Conservation (phyloP, 2,329 filamentous ascomycete genomes). For the Sarocladiaceae sp. region DNA sequence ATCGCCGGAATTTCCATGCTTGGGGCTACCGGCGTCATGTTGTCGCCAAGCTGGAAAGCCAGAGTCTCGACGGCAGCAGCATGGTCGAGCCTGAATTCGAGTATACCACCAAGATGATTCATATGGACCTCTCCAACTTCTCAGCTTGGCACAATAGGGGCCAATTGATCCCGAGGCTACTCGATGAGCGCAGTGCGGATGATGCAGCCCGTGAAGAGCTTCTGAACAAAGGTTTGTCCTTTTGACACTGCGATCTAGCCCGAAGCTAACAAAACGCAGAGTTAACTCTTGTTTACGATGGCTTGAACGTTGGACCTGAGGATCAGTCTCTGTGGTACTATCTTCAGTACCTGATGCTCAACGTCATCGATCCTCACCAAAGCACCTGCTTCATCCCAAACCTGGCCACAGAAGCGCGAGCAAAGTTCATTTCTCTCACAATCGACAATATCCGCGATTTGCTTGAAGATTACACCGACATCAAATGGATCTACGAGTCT, state of each 20-base stretch:
- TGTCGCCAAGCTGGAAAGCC: constrained; percentile 65
- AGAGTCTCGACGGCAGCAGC: constrained; percentile 44
- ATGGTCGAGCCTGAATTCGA: constrained; percentile 77
- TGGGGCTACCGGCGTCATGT: constrained; percentile 87
- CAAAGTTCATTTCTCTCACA: constrained; percentile 61
- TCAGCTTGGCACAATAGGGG: constrained; percentile 93
- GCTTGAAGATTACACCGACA: constrained; percentile 49
- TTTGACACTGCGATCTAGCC: background rate
- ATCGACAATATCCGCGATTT: constrained; percentile 66
- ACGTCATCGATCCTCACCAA: constrained; percentile 49
- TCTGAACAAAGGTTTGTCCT: constrained; percentile 57
- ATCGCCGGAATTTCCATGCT: constrained; percentile 91
- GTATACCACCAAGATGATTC: constrained; percentile 87
- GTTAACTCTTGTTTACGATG: constrained; percentile 66
- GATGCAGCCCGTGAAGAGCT: constrained; percentile 58
- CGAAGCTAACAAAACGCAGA: constrained; percentile 42
- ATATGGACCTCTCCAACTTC: constrained; percentile 84
- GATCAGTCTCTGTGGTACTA: constrained; percentile 98
- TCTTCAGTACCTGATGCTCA: constrained; percentile 78
- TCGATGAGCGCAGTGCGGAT: constrained; percentile 63
- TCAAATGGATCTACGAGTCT: constrained; percentile 85
- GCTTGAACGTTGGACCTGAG: constrained; percentile 81
- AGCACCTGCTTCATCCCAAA: constrained; percentile 56
- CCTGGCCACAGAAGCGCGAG: constrained; percentile 54
- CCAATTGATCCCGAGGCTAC: constrained; percentile 69